Conservation (phyloP, 2,329 filamentous ascomycete species). For the Apiospora kogelbergensis region DNA sequence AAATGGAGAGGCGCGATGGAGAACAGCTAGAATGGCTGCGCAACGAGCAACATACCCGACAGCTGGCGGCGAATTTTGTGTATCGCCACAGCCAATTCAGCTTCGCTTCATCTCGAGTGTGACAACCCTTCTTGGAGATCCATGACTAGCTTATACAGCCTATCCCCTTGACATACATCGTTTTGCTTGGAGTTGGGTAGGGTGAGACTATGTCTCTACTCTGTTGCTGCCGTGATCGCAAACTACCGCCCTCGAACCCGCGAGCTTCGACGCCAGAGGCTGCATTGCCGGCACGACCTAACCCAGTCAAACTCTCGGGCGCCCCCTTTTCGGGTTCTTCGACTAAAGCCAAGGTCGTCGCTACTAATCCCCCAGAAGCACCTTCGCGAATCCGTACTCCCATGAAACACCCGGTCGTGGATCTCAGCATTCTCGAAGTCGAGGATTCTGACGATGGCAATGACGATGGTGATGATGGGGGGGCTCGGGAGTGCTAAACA, state of each 20-base stretch:
- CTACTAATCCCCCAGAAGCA: background rate
- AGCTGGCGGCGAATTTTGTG: background rate
- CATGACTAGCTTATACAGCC: background rate
- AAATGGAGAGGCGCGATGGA: background rate
- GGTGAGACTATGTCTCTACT: slow-evolving; percentile 31
- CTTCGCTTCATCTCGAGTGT: background rate
- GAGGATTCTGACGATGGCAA: slow-evolving; percentile 36
- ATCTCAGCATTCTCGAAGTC: slow-evolving; percentile 37
- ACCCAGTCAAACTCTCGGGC: slow-evolving; percentile 23
- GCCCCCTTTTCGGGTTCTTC: slow-evolving; percentile 12
- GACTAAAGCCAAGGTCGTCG: background rate
- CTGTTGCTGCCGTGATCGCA: slow-evolving; percentile 32
- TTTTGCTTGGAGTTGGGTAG: background rate
- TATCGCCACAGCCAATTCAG: background rate
- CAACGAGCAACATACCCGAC: background rate
- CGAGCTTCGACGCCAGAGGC: slow-evolving; percentile 17
- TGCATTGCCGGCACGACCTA: slow-evolving; percentile 23
- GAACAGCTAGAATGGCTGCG: background rate
- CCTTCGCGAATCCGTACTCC: slow-evolving; percentile 20
- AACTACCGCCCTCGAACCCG: slow-evolving; percentile 16
- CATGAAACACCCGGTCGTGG: slow-evolving; percentile 26
- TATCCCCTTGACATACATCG: background rate
- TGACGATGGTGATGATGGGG: slow-evolving; percentile 22
- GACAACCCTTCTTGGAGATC: slow-evolving; percentile 12
- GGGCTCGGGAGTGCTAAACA: slow-evolving; percentile 13